Evolutionary conservation across 768 basidiomycete species (phyloP).

Genomic region (Suillus discolor): DNA sequence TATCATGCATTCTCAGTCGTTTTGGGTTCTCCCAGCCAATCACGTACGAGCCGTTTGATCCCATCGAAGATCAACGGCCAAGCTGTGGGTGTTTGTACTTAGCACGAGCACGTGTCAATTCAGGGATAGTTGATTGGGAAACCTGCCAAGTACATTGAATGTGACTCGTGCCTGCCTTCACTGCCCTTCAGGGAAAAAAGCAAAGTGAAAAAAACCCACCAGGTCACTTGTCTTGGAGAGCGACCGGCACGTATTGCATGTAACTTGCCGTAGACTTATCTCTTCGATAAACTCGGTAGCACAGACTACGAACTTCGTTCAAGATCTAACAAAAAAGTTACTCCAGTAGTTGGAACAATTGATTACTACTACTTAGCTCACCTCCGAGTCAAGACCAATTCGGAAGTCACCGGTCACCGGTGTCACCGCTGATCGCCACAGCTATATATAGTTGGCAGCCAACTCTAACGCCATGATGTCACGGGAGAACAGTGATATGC

Average conservation of each 20-base stretch:
- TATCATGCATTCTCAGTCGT: neutral
- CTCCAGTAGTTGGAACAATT: neutral
- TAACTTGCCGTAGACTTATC: neutral
- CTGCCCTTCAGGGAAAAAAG: no score
- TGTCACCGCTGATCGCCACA: no score
- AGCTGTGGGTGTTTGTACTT: neutral
- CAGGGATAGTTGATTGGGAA: no score
- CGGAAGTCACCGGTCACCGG: neutral
- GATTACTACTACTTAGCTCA: neutral
- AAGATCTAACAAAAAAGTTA: neutral
- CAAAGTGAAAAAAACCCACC: no score
- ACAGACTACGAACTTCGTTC: neutral
- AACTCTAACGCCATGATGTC: neutral
- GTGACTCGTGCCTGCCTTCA: no score
- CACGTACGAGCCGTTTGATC: neutral
- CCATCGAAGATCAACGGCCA: neutral
- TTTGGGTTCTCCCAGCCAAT: neutral
- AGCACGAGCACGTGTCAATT: neutral
- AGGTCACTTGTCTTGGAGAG: neutral
- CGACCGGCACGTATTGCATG: neutral
- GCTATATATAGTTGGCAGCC: neutral
- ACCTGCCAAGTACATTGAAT: no score
- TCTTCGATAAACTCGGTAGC: neutral
- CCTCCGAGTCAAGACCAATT: neutral
- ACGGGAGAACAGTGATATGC: neutral